phyloP scores from a whole-genome alignment of 2,329 filamentous ascomycete genomes.

The Fusarium haematococcum region DNA sequence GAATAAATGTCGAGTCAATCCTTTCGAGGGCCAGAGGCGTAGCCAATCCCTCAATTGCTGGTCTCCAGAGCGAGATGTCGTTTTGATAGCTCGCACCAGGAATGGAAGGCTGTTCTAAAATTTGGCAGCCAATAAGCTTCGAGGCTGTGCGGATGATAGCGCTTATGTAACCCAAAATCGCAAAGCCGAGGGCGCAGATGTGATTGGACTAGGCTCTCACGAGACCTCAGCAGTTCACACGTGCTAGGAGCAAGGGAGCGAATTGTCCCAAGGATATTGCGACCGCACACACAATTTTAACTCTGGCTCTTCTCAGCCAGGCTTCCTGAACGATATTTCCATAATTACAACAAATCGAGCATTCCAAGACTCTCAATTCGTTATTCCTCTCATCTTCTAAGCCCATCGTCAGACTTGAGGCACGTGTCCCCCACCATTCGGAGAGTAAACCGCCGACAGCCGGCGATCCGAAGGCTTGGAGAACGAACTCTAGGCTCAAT shows the following conservation, averaged over 20 bases:
- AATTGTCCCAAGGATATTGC: neutral
- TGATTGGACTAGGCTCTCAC: constrained; percentile 25
- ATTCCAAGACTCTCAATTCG: neutral
- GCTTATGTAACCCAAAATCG: constrained; percentile 35
- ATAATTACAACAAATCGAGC: neutral
- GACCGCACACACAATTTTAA: neutral
- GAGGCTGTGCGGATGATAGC: neutral
- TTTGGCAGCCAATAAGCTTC: constrained; percentile 36
- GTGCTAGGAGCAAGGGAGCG: neutral
- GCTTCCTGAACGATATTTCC: neutral
- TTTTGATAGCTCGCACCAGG: constrained; percentile 9
- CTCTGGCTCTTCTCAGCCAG: neutral
- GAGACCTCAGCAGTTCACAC: constrained; percentile 20
- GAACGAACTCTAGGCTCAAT: constrained; percentile 2
- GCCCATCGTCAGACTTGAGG: neutral
- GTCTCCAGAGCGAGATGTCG: constrained; percentile 15
- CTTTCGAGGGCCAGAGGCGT: constrained; percentile 7
- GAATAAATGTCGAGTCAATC: neutral
- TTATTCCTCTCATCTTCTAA: neutral
- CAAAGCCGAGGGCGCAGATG: neutral
- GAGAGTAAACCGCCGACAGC: constrained; percentile 16
- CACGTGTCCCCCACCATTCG: constrained; percentile 9
- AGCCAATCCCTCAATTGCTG: constrained; percentile 25
- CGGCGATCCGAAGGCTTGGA: constrained; percentile 25
- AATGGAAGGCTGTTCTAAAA: constrained; percentile 34